Evolutionary conservation across 352 stramenopile species (phyloP), one percentile per base, ranked within the genome.

Genomic region (Globisporangium megalacanthum): DNA sequence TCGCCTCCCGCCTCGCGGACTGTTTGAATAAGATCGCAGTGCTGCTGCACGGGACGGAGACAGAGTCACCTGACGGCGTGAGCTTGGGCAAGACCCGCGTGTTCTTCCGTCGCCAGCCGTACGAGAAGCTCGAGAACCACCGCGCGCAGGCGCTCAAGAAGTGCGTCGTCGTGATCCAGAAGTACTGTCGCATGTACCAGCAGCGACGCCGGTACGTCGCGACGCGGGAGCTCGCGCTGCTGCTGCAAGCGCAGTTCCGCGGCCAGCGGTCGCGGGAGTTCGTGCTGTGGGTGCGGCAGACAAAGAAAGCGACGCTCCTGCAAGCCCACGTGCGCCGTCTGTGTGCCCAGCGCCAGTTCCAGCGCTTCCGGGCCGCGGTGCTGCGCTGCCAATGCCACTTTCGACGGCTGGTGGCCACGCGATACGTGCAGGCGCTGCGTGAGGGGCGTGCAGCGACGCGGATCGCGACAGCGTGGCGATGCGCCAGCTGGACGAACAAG

Each of bases 81-180:
- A 83, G 74, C 68, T 54, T 98, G 22, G 94, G 95, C 61, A 82
- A 85, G 46, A 97, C 91, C 3, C 96, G 94, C 42, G 89, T 98
- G 4, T 98, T 98, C 65, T 97, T 98, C 69, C 85, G 92, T 36
- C 96, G 97, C 49, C 82, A 89, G 25, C 86, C 91, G 19, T 97
- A 97, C 67, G 94, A 98, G 65, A 84, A 87, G 52, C 77, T 98
- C 14, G 94, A 98, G 58, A 85, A 76, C 60, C 36, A 87, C 33
- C 65, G 78, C 17, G 69, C 71, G 6, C 33, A 60, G 29, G 65
- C 71, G 17, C 62, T 71, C 4, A 56, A 64, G 6, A 45, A 50
- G 15, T 73, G 79, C 4, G 76, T 73, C 10, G 49, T 77, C 15
- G n/a, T 68, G 25, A 66, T 90, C 9, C 82, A 95, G 64, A 75